These are phyloP conservation scores for Trametes punicea DNA, from an alignment of 768 basidiomycete genomes.

Conservation along the genomic window DNA sequence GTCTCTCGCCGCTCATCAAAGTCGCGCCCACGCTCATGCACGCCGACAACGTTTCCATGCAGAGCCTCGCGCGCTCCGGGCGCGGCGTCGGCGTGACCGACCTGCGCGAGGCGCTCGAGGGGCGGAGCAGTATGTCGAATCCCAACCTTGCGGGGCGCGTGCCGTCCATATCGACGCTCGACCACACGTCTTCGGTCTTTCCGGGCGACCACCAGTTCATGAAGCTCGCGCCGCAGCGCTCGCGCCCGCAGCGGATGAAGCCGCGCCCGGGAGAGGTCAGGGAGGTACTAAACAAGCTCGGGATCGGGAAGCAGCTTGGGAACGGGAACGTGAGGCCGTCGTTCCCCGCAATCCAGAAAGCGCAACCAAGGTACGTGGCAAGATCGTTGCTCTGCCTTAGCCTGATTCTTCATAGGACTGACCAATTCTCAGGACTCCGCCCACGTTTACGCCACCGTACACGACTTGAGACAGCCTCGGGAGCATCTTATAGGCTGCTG, in stretches of 20 bases:
- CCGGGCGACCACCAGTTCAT: slow-evolving; percentile 35
- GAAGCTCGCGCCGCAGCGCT: slow-evolving; percentile 51
- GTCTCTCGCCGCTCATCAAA: slow-evolving; percentile 70
- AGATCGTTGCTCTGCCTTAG: neutral
- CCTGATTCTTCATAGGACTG: neutral
- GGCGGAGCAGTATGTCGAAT: slow-evolving; percentile 80
- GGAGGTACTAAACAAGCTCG: slow-evolving; percentile 79
- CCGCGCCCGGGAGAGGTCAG: slow-evolving; percentile 67
- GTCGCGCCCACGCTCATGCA: slow-evolving; percentile 87
- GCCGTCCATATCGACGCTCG: slow-evolving; percentile 74
- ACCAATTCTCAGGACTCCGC: slow-evolving; percentile 11
- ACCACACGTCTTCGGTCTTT: slow-evolving; percentile 54
- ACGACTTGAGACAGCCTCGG: slow-evolving; percentile 25
- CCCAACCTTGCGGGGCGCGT: slow-evolving; percentile 57
- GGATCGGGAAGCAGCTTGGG: slow-evolving; percentile 68
- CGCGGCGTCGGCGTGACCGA: slow-evolving; percentile 85
- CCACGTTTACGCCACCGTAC: slow-evolving; percentile 33
- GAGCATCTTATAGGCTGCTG: neutral
- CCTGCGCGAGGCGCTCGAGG: slow-evolving; percentile 85
- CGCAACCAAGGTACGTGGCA: slow-evolving; percentile 38
- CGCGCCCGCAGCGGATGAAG: slow-evolving; percentile 47
- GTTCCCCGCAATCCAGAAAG: slow-evolving; percentile 53
- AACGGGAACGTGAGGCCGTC: slow-evolving; percentile 70
- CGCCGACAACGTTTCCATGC: slow-evolving; percentile 85
- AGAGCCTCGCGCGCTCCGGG: slow-evolving; percentile 75